Evolutionary conservation across 2,329 filamentous ascomycete genomes (phyloP), one percentile per base, ranked within the genome.

Genomic region (Aspergillus neoniger): DNA sequence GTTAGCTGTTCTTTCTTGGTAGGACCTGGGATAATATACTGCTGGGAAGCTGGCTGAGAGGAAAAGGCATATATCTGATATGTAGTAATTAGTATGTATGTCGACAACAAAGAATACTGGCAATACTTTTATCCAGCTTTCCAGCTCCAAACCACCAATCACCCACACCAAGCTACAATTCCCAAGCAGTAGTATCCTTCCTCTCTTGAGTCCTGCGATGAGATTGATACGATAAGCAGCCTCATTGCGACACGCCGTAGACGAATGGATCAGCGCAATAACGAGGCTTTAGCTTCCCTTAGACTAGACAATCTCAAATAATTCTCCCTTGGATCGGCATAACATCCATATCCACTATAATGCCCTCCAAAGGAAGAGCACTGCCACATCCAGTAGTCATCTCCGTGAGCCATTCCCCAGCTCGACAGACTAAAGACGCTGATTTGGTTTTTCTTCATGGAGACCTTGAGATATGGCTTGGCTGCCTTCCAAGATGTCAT

Each of bases 201-300:
- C 44, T 17, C 21, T n/a, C 44, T 36, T 7, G 3, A 49, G 23
- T 23, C 14, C 23, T 14, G n/a, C 21, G 52, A 55, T 43, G 52
- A 55, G 52, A 55, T 55, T 55, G 52, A 55, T 55, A 55, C 38
- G 52, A 44, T 55, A 55, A 54, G 32, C 51, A 41, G 52, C 23
- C 32, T 52, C 15, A 55, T 23, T 44, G 38, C 21, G 41, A 55
- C 23, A 28, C 23, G 52, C 28, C 12, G 21, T 25, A 23, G 38
- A 39, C 25, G 4, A 19, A 23, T 36, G 38, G 28, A 55, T 43
- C n/a, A 30, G 5, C 39, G 7, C 28, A 55, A 55, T 55, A 55
- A 55, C 38, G 25, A 55, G 52, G 52, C 52, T 55, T 43, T 55
- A 55, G 52, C 52, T 55, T 25, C n/a, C 52, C 38, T 44, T 21